phyloP scores from a whole-genome alignment of 352 stramenopile genomes.

The Globisporangium sylvaticum region DNA sequence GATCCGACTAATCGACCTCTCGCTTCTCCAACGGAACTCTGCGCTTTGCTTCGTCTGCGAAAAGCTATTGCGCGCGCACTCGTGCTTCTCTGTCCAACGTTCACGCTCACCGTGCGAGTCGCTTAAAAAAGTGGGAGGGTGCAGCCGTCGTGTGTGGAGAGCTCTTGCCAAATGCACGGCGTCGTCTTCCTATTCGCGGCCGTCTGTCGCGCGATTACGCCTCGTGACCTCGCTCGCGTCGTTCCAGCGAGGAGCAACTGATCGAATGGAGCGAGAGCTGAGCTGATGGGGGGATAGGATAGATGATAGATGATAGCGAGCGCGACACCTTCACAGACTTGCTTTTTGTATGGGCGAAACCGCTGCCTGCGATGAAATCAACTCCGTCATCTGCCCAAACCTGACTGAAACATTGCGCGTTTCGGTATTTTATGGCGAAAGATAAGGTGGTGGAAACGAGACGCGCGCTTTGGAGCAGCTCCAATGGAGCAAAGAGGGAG shows the following conservation, averaged over 20 bases:
- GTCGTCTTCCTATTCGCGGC: not conserved
- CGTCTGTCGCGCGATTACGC: not conserved
- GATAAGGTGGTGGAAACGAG: not conserved
- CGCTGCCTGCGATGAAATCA: not conserved
- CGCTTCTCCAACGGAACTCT: not conserved
- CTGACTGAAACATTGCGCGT: not conserved
- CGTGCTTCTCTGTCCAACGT: conserved; percentile 1
- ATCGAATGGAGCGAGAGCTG: conserved; percentile 3
- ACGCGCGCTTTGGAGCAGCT: not conserved
- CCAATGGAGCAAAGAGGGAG: not conserved
- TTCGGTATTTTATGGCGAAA: not conserved
- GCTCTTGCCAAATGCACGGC: not conserved
- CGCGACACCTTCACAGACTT: conserved; percentile 1
- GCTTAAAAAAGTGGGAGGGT: not conserved
- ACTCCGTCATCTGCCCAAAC: not conserved
- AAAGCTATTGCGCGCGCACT: not conserved
- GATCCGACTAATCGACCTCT: not conserved
- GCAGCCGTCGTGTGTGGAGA: not conserved
- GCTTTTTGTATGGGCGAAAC: not conserved
- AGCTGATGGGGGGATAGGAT: not conserved
- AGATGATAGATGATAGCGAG: not conserved
- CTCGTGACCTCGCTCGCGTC: not conserved
- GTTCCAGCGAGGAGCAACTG: not conserved
- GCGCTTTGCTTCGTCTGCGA: conserved; percentile 2
- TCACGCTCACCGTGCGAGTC: not conserved